phyloP scores from a whole-genome alignment of 257 asterid genomes.

The Solanum pennellii region DNA sequence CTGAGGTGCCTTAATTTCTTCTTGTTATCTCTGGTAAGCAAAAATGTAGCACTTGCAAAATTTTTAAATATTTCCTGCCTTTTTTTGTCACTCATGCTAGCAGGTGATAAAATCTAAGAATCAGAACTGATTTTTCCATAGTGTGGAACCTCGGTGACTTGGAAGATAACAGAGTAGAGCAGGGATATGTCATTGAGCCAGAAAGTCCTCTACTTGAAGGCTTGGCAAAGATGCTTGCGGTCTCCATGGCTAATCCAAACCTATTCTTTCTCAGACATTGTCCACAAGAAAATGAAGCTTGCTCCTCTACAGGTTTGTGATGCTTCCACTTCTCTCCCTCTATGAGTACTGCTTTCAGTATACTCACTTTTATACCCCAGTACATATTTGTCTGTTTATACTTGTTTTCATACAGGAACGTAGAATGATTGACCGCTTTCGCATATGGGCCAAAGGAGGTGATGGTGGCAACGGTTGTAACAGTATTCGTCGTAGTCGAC shows the following conservation, averaged over 20 bases:
- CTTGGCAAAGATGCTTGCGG: slow-evolving; percentile 15
- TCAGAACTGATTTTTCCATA: not conserved
- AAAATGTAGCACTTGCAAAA: not conserved
- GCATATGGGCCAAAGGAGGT: slow-evolving; percentile 88
- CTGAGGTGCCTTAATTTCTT: not conserved
- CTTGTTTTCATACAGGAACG: slow-evolving; percentile 54
- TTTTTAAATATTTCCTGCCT: not conserved
- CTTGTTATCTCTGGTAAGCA: not conserved
- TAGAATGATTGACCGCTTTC: slow-evolving; percentile 66
- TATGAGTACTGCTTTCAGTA: not conserved
- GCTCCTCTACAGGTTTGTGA: slow-evolving; percentile 70
- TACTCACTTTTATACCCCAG: not conserved
- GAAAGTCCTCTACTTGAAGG: slow-evolving; percentile 14
- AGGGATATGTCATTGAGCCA: slow-evolving; percentile 28
- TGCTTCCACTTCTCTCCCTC: not conserved
- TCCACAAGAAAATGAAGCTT: slow-evolving; percentile 34
- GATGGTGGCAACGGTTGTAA: slow-evolving; percentile 92
- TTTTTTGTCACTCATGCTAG: not conserved
- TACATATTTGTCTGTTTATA: not conserved
- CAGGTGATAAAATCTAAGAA: not conserved
- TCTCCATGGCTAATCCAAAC: slow-evolving; percentile 28
- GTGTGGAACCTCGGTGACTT: not conserved
- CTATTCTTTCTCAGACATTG: slow-evolving; percentile 41
- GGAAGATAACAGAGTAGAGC: slow-evolving; percentile 7
- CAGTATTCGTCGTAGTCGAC: slow-evolving; percentile 79